Percentiles rank a stretch among this genome's conserved stretches.
phyloP scores from a whole-genome alignment of 2,329 filamentous ascomycete genomes.

The Aquanectria penicillioides region DNA sequence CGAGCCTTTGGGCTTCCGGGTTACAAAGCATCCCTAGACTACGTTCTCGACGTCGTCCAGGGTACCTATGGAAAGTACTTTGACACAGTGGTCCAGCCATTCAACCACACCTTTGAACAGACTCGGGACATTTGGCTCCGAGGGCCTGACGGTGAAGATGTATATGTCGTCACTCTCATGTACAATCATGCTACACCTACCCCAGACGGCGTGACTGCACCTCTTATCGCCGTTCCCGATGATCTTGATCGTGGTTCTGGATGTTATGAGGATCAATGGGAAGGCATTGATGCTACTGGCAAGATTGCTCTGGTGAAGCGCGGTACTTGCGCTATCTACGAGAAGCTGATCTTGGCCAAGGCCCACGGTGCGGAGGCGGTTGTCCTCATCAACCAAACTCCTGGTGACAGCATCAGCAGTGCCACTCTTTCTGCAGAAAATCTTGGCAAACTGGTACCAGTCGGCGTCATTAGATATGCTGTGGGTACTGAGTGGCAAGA shows the following conservation, averaged over 20 bases:
- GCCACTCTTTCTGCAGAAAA: slow-evolving; percentile 64
- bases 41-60: slow-evolving; percentile 58
- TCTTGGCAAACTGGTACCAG: slow-evolving; percentile 47
- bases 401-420: slow-evolving; percentile 53
- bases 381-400: slow-evolving; percentile 70
- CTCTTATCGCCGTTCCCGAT: slow-evolving; percentile 50
- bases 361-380: slow-evolving; percentile 54
- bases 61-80: slow-evolving; percentile 53
- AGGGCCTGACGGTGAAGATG: slow-evolving; percentile 56
- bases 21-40: slow-evolving; percentile 67
- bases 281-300: slow-evolving; percentile 53
- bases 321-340: slow-evolving; percentile 53
- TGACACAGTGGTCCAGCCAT: slow-evolving; percentile 57
- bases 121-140: slow-evolving; percentile 54
- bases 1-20: slow-evolving; percentile 69
- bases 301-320: slow-evolving; percentile 59
- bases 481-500: slow-evolving; percentile 49
- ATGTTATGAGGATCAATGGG: slow-evolving; percentile 57
- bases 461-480: slow-evolving; percentile 49
- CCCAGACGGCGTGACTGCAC: slow-evolving; percentile 48
- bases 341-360: slow-evolving; percentile 57
- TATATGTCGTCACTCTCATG: slow-evolving; percentile 54
- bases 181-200: slow-evolving; percentile 58
- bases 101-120: slow-evolving; percentile 57
- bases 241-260: slow-evolving; percentile 51